Conservation (phyloP, 768 basidiomycete species). For the Amanita muscaria region DNA sequence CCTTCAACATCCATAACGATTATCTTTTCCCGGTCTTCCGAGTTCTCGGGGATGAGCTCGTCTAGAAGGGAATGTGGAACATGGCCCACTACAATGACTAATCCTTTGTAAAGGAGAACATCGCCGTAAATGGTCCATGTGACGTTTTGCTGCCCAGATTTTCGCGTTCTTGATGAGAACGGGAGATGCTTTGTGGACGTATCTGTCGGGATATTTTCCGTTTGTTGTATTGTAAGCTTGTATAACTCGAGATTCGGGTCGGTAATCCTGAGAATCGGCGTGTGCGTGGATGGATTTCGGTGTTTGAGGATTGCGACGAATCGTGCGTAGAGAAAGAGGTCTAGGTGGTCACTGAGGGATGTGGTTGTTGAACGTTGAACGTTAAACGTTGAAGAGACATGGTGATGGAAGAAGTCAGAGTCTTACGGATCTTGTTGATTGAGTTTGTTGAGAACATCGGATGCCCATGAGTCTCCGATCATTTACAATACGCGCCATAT, state of each 20-base stretch:
- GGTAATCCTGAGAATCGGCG: slow-evolving; percentile 1
- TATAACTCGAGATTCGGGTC: slow-evolving; percentile 9
- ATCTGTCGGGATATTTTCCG: slow-evolving; percentile 40
- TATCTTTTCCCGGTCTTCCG: slow-evolving; percentile 13
- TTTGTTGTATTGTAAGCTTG: neutral
- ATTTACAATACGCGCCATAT: too few species aligned
- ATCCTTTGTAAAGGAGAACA: slow-evolving; percentile 52
- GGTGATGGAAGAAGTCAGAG: neutral
- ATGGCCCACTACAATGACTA: slow-evolving; percentile 49
- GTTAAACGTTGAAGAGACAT: too few species aligned
- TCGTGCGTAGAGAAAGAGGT: neutral
- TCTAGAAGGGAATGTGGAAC: slow-evolving; percentile 16
- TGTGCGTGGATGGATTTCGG: neutral
- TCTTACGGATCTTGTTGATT: too few species aligned
- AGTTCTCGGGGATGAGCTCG: neutral
- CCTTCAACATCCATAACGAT: slow-evolving; percentile 47
- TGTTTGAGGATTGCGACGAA: neutral
- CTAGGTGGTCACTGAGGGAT: neutral
- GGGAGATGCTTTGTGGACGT: slow-evolving; percentile 41
- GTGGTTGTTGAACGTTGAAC: neutral
- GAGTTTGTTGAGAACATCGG: too few species aligned
- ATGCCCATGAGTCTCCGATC: too few species aligned
- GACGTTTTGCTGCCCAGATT: slow-evolving; percentile 55
- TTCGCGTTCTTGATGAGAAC: slow-evolving; percentile 59
- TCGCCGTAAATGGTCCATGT: slow-evolving; percentile 49